These are phyloP conservation scores for Eremothecium gossypii DNA, from an alignment of 1,139 yeast species.

Conservation along the genomic window DNA sequence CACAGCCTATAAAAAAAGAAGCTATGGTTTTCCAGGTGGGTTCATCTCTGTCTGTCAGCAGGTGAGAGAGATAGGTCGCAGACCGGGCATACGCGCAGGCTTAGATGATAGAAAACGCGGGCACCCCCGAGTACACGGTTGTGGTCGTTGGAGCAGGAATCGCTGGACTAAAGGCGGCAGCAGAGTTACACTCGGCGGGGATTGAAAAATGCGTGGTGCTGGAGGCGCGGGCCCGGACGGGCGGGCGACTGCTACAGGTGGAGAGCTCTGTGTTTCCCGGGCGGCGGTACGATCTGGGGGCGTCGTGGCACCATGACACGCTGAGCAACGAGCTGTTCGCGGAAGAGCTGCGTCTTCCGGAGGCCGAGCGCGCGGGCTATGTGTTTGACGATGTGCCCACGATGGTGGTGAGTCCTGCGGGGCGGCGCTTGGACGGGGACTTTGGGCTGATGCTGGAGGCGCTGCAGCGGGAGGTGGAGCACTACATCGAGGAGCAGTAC, in stretches of 20 bases:
- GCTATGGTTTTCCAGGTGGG: too few species aligned
- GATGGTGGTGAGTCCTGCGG: constrained; percentile 26
- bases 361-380: constrained; percentile 19
- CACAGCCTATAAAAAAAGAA: too few species aligned
- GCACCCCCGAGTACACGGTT: constrained; percentile 19
- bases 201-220: constrained; percentile 40
- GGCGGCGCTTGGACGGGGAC: constrained; percentile 28
- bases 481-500: constrained; percentile 47
- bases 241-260: constrained; percentile 48
- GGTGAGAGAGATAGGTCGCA: too few species aligned
- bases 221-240: constrained; percentile 51
- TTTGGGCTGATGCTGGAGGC: constrained; percentile 33
- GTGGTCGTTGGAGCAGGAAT: constrained; percentile 75
- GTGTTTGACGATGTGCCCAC: constrained; percentile 39
- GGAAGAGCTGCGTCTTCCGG: constrained; percentile 36
- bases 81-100: too few species aligned
- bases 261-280: constrained; percentile 7
- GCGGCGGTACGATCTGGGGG: constrained; percentile 68
- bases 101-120: too few species aligned
- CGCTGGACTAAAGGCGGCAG: constrained; percentile 72
- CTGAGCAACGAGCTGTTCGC: constrained; percentile 56
- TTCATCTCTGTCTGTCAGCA: too few species aligned
- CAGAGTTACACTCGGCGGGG: constrained; percentile 40
- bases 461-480: constrained; percentile 50
- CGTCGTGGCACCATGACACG: constrained; percentile 86